These are phyloP conservation scores for Paraconiothyrium sp. DNA, from an alignment of 2,329 filamentous ascomycete species.

Conservation along the genomic window DNA sequence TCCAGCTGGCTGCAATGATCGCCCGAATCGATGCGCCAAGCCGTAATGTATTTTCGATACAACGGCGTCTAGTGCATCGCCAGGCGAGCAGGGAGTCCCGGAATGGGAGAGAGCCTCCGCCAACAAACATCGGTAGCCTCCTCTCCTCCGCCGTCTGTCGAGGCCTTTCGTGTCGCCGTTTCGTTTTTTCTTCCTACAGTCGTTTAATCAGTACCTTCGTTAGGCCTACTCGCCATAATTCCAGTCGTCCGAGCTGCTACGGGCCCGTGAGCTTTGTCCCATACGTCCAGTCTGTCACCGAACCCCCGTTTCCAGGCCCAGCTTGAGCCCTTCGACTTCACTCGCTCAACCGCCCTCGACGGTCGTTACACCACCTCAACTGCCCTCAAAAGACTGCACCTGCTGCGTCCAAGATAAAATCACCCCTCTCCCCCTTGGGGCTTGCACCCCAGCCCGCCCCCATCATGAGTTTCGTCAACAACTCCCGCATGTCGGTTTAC, in stretches of 20 bases:
- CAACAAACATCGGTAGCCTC: slow-evolving; percentile 25
- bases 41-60: slow-evolving; percentile 20
- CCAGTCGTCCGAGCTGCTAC: neutral
- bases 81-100: slow-evolving; percentile 8
- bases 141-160: slow-evolving; percentile 26
- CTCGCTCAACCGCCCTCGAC: slow-evolving; percentile 24
- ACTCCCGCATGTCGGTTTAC: slow-evolving; percentile 68
- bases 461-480: slow-evolving; percentile 62
- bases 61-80: slow-evolving; percentile 16
- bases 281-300: neutral
- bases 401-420: slow-evolving; percentile 20
- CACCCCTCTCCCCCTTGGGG: slow-evolving; percentile 27
- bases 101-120: slow-evolving; percentile 21
- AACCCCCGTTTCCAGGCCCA: slow-evolving; percentile 3
- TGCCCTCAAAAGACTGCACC: slow-evolving; percentile 11
- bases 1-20: slow-evolving; percentile 11
- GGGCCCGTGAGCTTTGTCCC: slow-evolving; percentile 18
- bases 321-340: slow-evolving; percentile 8
- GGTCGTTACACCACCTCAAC: slow-evolving; percentile 27
- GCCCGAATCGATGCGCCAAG: slow-evolving; percentile 15
- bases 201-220: slow-evolving; percentile 31
- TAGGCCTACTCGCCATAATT: slow-evolving; percentile 18
- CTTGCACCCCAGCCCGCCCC: slow-evolving; percentile 35
- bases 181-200: slow-evolving; percentile 36
- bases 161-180: slow-evolving; percentile 27